phyloP scores from a whole-genome alignment of 108 stramenopile species.

The Cyclotella choctawhatcheeana region DNA sequence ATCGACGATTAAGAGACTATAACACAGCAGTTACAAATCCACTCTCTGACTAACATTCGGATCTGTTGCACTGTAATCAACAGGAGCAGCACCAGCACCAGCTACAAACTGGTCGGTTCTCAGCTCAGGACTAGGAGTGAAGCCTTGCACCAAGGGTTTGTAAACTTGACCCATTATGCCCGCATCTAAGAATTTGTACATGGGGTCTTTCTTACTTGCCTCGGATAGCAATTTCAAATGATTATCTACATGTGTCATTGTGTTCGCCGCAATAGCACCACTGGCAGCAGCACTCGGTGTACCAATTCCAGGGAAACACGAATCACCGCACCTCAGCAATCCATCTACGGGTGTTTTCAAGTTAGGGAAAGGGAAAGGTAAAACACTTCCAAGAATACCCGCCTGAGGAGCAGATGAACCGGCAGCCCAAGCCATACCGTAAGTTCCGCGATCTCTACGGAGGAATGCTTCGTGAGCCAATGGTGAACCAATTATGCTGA shows the following conservation, averaged over 20 bases:
- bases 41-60: constrained; percentile 45
- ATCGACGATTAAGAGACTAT: background rate
- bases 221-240: constrained; percentile 64
- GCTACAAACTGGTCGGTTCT: constrained; percentile 45
- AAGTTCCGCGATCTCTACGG: constrained; percentile 77
- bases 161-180: constrained; percentile 82
- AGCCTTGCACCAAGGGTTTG: constrained; percentile 76
- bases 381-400: constrained; percentile 63
- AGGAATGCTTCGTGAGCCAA: constrained; percentile 89
- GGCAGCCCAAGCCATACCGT: too few relatives aligned
- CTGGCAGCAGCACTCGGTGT: constrained; percentile 82
- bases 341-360: constrained; percentile 61
- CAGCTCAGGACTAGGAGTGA: constrained; percentile 85
- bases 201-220: constrained; percentile 77
- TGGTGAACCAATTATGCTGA: constrained; percentile 80
- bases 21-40: constrained; percentile 19
- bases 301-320: constrained; percentile 71
- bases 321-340: constrained; percentile 78
- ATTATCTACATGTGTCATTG: constrained; percentile 50
- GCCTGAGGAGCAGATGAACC: constrained; percentile 67
- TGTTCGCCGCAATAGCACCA: constrained; percentile 87
- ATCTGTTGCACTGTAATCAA: constrained; percentile 48
- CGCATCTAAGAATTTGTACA: constrained; percentile 91
- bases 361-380: constrained; percentile 64
- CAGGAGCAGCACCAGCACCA: constrained; percentile 38